phyloP scores from a whole-genome alignment of 768 basidiomycete genomes.

The Rhizopogon sp. region DNA sequence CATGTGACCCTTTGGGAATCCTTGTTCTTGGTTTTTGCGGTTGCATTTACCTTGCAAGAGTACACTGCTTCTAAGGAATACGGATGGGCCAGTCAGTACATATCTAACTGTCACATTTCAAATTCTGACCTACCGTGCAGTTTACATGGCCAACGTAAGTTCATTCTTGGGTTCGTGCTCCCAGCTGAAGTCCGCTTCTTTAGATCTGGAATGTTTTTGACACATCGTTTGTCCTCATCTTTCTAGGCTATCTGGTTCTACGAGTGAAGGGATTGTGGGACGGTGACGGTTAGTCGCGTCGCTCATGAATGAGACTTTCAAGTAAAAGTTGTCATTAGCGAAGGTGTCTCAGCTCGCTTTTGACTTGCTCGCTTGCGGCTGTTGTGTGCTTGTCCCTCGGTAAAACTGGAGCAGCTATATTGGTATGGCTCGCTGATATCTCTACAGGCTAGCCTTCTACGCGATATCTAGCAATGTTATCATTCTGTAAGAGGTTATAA shows the following conservation, averaged over 20 bases:
- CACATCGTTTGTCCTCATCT: conserved; percentile 66
- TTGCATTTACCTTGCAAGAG: conserved; percentile 80
- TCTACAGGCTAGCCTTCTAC: conserved; percentile 67
- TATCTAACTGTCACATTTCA: background rate
- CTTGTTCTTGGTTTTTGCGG: conserved; percentile 69
- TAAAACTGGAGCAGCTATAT: conserved; percentile 14
- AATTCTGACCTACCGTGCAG: conserved; percentile 25
- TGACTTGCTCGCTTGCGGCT: conserved; percentile 80
- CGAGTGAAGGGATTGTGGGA: conserved; percentile 58
- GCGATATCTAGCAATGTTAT: conserved; percentile 75
- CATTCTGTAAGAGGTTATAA: conserved; percentile 45
- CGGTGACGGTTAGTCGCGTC: conserved; percentile 40
- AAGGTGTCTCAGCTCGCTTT: conserved; percentile 59
- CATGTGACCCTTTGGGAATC: conserved; percentile 58
- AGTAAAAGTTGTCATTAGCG: conserved; percentile 23
- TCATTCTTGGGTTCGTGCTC: background rate
- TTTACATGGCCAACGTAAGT: conserved; percentile 79
- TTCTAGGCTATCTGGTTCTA: conserved; percentile 60
- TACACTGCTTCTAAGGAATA: conserved; percentile 85
- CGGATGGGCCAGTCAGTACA: conserved; percentile 77
- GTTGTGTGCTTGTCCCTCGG: conserved; percentile 84
- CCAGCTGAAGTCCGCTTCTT: background rate
- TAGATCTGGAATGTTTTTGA: conserved; percentile 94
- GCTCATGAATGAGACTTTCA: background rate
- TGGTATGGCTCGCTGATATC: background rate